Conservation (phyloP, 768 basidiomycete genomes). For the Coprinopsis cinerea region DNA sequence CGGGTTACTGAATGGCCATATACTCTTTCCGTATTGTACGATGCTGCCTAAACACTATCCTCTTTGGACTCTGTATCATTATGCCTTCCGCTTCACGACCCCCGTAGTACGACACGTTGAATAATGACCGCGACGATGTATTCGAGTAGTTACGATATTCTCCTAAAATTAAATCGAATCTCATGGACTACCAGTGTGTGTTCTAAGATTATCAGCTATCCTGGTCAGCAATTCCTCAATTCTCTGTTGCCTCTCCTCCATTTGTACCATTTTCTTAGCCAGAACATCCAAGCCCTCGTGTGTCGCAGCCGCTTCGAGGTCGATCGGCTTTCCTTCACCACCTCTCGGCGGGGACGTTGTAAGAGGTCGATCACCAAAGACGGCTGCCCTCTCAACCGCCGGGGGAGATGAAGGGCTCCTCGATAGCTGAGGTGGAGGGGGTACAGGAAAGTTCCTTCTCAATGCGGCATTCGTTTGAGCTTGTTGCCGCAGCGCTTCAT, state of each 20-base stretch:
- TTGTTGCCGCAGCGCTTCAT: constrained; percentile 13
- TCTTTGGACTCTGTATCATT: no score
- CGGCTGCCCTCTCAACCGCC: not conserved
- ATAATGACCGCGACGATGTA: not conserved
- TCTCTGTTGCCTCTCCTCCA: constrained; percentile 39
- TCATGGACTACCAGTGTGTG: not conserved
- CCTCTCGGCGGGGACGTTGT: not conserved
- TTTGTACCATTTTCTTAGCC: constrained; percentile 22
- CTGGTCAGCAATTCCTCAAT: constrained; percentile 39
- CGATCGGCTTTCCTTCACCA: no score
- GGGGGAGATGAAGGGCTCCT: constrained; percentile 1
- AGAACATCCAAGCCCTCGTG: not conserved
- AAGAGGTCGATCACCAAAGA: not conserved
- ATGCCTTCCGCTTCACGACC: no score
- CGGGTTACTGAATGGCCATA: constrained; percentile 61
- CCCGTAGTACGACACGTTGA: not conserved
- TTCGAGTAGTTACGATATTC: no score
- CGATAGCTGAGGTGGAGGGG: not conserved
- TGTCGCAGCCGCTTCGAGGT: no score
- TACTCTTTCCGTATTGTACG: constrained; percentile 42
- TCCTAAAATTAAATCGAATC: no score
- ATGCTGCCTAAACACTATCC: not conserved
- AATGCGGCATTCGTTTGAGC: constrained; percentile 11
- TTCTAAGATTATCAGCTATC: constrained; percentile 24
- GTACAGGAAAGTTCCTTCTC: constrained; percentile 7